Percentiles rank a stretch among this genome's conserved stretches.
phyloP scores from a whole-genome alignment of 2,329 filamentous ascomycete species.

The Aaosphaeria arxii region DNA sequence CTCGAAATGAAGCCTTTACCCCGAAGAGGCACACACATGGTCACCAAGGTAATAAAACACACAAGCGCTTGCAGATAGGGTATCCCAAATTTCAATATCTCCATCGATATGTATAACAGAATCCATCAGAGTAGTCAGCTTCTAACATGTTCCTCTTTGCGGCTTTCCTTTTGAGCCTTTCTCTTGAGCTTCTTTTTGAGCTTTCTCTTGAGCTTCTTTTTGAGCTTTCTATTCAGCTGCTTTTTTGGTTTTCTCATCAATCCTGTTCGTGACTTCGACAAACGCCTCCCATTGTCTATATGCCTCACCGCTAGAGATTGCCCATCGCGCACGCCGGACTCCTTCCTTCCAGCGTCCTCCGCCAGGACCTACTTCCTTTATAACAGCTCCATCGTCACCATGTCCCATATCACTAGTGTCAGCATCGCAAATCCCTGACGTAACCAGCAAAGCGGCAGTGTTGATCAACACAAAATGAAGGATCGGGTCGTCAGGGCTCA shows the following conservation, averaged over 20 bases:
- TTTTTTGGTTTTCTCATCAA: constrained; percentile 1
- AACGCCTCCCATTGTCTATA: constrained; percentile 79
- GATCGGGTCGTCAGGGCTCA: constrained; percentile 76
- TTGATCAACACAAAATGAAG: constrained; percentile 94
- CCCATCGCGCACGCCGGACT: constrained; percentile 81
- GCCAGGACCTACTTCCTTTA: constrained; percentile 78
- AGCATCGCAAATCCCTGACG: constrained; percentile 81
- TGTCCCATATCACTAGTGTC: constrained; percentile 75
- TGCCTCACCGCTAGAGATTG: constrained; percentile 82
- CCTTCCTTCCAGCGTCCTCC: constrained; percentile 94
- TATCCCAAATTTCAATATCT: too few species aligned
- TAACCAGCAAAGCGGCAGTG: constrained; percentile 81
- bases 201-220: too few species aligned
- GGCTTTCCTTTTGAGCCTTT: too few species aligned
- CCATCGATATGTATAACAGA: too few species aligned
- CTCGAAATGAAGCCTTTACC: too few species aligned
- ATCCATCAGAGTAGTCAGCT: too few species aligned
- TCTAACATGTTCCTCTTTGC: too few species aligned
- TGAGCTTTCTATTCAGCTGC: too few species aligned
- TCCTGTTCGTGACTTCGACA: constrained; percentile 72
- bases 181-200: too few species aligned
- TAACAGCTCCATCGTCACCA: constrained; percentile 76
- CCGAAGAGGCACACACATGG: too few species aligned
- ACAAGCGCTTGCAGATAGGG: too few species aligned
- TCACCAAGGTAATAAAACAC: too few species aligned